Evolutionary conservation across 306 rosid species (phyloP), one percentile per base, ranked within the genome.

Genomic region (Lathyrus oleraceus): DNA sequence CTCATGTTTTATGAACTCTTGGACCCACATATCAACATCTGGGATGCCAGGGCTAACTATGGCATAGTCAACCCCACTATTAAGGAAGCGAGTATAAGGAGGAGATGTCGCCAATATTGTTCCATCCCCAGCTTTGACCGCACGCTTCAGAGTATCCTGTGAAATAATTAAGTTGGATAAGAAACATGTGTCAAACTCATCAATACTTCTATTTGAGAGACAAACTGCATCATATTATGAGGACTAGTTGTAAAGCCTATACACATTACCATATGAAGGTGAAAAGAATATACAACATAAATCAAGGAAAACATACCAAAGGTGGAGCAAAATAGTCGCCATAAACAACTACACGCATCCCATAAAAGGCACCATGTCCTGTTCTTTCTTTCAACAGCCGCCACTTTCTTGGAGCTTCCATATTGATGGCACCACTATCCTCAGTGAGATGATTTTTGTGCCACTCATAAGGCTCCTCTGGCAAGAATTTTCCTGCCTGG

Each of bases 341-440:
- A 40, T 94, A 87, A 25, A 94, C 72, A 76, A 91, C 67, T 32
- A 84, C 65, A 67, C 85, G 91, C 95, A 89, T 80, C 57, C 97
- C 97, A 65, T 84, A 75, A 27, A 94, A 85, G 48, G 91, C 97
- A 43, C 97, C 97, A 10, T 89, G 97, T 67, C 92, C 96, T 1
- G 97, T 91, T 80, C 81, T 86, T 86, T 84, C 88, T 80, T 79
- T 87, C 81, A 94, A 72, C 54, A 81, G 83, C 76, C 96, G 95
- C 96, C 97, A 94, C 76, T 85, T 94, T 79, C 99, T 87, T 5
- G 99, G 99, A 73, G 99, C 99, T 82, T 91, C 97, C 84, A 94
- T 74, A 81, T 85, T 87, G 65, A 91, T 86, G 16, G 95, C 85
- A 44, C 97, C 95, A 76, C 28, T 25, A 25, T 94, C 97, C 77